A percentile compares a stretch with the other conserved stretches of the same genome.
These are phyloP conservation scores for Paxillus ammoniavirescens DNA, from an alignment of 768 basidiomycete species.

Conservation along the genomic window DNA sequence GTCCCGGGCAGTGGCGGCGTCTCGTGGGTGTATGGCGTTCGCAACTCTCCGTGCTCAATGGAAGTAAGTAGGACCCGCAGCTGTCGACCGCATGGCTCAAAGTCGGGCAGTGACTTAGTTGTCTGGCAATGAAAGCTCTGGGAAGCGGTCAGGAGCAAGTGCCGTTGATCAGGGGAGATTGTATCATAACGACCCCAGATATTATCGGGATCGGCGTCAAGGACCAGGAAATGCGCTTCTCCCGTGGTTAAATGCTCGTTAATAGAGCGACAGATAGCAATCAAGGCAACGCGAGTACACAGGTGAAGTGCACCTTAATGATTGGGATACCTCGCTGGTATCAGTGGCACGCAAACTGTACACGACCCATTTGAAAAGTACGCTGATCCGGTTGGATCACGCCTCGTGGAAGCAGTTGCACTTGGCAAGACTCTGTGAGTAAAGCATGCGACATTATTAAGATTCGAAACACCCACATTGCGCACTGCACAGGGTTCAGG, in stretches of 20 bases:
- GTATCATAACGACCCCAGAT: background rate
- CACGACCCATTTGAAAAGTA: background rate
- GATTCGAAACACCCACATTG: constrained; percentile 5
- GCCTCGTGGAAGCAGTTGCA: background rate
- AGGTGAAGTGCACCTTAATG: background rate
- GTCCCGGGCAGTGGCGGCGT: background rate
- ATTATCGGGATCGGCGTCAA: background rate
- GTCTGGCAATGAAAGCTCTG: background rate
- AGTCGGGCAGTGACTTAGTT: background rate
- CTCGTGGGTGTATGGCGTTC: background rate
- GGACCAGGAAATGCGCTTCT: background rate
- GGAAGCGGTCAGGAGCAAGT: background rate
- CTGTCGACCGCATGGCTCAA: too few species aligned
- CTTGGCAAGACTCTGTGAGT: background rate
- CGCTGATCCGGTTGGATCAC: background rate
- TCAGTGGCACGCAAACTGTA: background rate
- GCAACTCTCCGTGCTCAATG: background rate
- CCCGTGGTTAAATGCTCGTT: background rate
- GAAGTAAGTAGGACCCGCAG: too few species aligned
- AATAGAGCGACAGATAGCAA: background rate
- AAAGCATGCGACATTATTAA: background rate
- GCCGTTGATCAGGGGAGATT: background rate
- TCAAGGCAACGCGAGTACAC: background rate
- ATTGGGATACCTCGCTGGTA: background rate
- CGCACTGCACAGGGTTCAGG: background rate